These are phyloP conservation scores for Arthroderma sp. DNA, from an alignment of 2,329 filamentous ascomycete genomes.

Conservation along the genomic window DNA sequence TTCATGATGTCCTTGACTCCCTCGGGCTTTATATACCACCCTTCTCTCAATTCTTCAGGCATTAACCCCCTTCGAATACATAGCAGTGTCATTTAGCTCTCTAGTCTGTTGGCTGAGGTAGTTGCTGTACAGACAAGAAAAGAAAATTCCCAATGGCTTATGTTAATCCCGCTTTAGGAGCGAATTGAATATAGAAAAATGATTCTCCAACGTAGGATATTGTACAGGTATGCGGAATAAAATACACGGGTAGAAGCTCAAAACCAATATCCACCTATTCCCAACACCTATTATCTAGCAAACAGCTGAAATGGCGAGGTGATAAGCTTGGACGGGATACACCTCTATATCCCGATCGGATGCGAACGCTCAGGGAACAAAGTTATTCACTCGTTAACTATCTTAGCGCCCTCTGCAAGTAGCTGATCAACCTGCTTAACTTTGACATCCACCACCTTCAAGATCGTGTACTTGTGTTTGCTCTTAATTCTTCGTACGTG, in stretches of 20 bases:
- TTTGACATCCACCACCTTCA: slow-evolving; percentile 72
- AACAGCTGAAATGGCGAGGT: not conserved
- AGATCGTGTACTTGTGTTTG: slow-evolving; percentile 80
- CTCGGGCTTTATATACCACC: not conserved
- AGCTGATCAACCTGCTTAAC: slow-evolving; percentile 49
- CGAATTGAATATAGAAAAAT: not conserved
- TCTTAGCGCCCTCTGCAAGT: slow-evolving; percentile 31
- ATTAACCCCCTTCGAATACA: not conserved
- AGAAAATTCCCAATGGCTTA: not conserved
- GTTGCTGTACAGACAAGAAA: not conserved
- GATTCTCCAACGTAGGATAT: not conserved
- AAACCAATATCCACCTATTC: not conserved
- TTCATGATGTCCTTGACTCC: too few species aligned
- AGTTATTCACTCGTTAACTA: slow-evolving; percentile 20
- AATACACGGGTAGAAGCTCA: not conserved
- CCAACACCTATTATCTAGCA: not conserved
- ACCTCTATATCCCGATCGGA: not conserved
- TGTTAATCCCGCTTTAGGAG: not conserved
- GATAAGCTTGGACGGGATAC: not conserved
- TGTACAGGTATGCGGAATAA: not conserved
- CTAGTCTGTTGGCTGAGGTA: not conserved
- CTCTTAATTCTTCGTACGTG: slow-evolving; percentile 64
- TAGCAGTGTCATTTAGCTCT: not conserved
- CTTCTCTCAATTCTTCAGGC: not conserved
- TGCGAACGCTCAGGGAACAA: not conserved